Percentiles rank a stretch among this genome's conserved stretches.
phyloP scores from a whole-genome alignment of 306 rosid genomes.

The Hippophae gyantsensis region DNA sequence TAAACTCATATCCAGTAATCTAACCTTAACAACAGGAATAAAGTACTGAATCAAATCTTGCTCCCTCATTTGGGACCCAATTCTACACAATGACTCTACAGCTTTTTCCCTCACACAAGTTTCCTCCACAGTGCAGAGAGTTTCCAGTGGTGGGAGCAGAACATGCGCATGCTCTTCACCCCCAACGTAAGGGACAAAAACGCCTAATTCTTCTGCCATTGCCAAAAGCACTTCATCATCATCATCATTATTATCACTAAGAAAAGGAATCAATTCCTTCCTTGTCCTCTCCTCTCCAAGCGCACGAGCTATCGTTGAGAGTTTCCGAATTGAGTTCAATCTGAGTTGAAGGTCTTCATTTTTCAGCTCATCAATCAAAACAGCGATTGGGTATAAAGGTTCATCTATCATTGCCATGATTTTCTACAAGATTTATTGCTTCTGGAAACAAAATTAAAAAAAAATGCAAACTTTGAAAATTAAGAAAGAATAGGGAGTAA shows the following conservation, averaged over 20 bases:
- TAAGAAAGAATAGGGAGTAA: too few relatives aligned
- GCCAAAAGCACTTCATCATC: slow-evolving; percentile 98
- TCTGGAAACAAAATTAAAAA: slow-evolving; percentile 9
- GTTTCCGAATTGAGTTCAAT: slow-evolving; percentile 85
- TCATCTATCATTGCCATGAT: slow-evolving; percentile 63
- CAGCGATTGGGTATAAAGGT: slow-evolving; percentile 87
- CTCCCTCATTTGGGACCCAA: slow-evolving; percentile 92
- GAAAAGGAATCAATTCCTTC: slow-evolving; percentile 81
- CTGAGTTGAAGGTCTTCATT: slow-evolving; percentile 89
- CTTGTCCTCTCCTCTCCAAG: slow-evolving; percentile 96
- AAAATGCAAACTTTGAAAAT: neutral
- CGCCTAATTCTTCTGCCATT: slow-evolving; percentile 96
- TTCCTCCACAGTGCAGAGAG: slow-evolving; percentile 90
- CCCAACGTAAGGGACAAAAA: slow-evolving; percentile 83
- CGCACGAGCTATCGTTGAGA: slow-evolving; percentile 93
- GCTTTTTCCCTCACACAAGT: slow-evolving; percentile 95
- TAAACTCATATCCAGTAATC: slow-evolving; percentile 6
- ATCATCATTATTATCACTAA: slow-evolving; percentile 83
- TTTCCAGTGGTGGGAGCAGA: slow-evolving; percentile 79
- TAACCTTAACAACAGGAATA: slow-evolving; percentile 83
- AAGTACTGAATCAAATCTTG: slow-evolving; percentile 74
- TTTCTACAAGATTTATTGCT: slow-evolving; percentile 18
- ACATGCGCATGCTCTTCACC: slow-evolving; percentile 81
- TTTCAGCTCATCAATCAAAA: slow-evolving; percentile 88
- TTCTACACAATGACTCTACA: slow-evolving; percentile 80